Base-by-base conservation (phyloP, 768 basidiomycete species). In the Leucosporidium scottii region DNA sequence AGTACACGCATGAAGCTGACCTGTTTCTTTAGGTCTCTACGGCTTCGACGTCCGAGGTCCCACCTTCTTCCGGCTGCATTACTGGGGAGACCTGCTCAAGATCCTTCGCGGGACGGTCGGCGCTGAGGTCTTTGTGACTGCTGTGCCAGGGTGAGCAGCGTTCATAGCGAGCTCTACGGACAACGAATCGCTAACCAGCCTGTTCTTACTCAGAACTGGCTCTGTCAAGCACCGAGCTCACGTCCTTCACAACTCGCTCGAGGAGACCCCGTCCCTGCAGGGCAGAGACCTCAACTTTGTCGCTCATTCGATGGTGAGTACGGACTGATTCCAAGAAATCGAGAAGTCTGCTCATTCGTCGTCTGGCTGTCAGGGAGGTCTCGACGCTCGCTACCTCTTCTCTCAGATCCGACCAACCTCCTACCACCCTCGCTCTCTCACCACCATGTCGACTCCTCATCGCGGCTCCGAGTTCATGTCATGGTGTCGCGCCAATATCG, bases 391-490 rank as follows among this genome's bases (percentile, higher is more conserved):
- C 60, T 86, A 97, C 76, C 82, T 99, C 23, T 93, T 98, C 66
- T 85, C 90, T 3, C 89, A 89, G 77, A 82, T 93, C 73, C 84
- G 84, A 70, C 92, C 94, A 0, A 82, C 79, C 15, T 86, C 88
- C 60, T 98, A 98, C 79, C 83, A 83, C 2, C 93, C 96, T 1
- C 79, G 92, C 36, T 93, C 91, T 10, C 80, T 99, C 66, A 97
- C 89, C 1, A 89, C 87, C 27, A 84, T 99, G 71, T 86, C 87
- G 30, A 98, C 96, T 0, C 96, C 96, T 21, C 96, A 99, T 77
- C 84, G 91, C 23, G 94, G 96, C 44, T 91, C 90, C 73, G 93
- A 94, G 1, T 98, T 99, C 79, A 99, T 99, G 96, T 91, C 96
- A 77, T 99, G 96, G 96, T 98, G 94, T 59, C 58, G 57, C 23